Base-by-base conservation (phyloP, 1,284 basidiomycete genomes). In the Ganoderma sinense region DNA sequence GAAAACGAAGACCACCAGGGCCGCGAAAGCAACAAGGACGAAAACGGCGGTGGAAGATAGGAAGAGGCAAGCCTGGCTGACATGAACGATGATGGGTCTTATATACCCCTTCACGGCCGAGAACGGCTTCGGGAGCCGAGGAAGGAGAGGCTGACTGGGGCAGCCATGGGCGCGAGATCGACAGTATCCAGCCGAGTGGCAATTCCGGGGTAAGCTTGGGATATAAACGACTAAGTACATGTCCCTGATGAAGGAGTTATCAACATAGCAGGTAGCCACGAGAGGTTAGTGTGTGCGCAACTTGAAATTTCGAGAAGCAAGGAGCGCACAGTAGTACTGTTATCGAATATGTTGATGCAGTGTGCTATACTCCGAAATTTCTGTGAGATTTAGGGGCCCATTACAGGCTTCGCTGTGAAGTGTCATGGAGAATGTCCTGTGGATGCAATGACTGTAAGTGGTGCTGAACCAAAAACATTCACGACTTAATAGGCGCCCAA, bases 1-100 rank as follows among this genome's bases (percentile, higher is more conserved):
- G 76, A 74, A 73, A 56, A 33, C 13, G 53, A 72, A 74, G 76
- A 79, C 78, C 78, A 66, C 78, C 78, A 66, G 78, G 78, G 77
- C 71, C 78, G 65, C 43, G 66, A 72, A 33, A 73, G 71, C 72
- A 69, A 70, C 62, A 65, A 62, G 26, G 72, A 71, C 72, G 71
- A 70, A 60, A 65, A 63, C 63, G 74, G 67, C 66, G 73, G 74
- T 69, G 62, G 72, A 69, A 58, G 71, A 63, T 64, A 64, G 70
- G 53, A 67, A 73, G 71, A 51, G 43, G 71, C 56, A 70, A 73
- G 68, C 26, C 53, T 41, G 53, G 26, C 64, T 53, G 56, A 65
- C 64, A 61, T 64, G 64, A 71, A 73, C 71, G 51, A 62, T 48
- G 41, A 20, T 63, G 60, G 31, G 62, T 26, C 66, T 75, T 78